Evolutionary conservation across 148 eudicot genomes (phyloP).

Genomic region (Heliosperma pusillum): DNA sequence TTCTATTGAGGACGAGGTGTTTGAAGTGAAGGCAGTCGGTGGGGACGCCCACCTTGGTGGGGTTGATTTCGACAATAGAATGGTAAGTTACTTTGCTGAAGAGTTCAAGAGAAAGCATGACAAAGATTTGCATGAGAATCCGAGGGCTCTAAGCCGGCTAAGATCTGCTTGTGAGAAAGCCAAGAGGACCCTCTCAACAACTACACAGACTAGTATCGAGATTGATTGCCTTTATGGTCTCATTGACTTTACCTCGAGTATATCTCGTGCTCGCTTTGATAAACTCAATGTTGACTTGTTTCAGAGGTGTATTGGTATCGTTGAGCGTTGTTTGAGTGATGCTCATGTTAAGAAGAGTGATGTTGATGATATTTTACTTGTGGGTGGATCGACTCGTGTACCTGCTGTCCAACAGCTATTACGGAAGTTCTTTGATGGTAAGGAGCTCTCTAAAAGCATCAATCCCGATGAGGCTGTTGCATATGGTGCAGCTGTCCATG

Average conservation of each 20-base stretch:
- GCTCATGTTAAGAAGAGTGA: constrained; percentile 1
- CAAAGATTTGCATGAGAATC: not conserved
- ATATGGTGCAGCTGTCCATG: constrained; percentile 22
- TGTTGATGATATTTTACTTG: constrained; percentile 26
- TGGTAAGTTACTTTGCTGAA: constrained; percentile 15
- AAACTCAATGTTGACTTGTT: constrained; percentile 7
- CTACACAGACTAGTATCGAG: not conserved
- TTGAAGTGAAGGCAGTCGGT: constrained; percentile 19
- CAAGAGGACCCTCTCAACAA: constrained; percentile 15
- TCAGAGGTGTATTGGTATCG: not conserved
- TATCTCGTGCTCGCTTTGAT: constrained; percentile 28
- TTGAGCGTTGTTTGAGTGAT: constrained; percentile 14
- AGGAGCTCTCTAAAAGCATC: constrained; percentile 13
- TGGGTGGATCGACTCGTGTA: constrained; percentile 32
- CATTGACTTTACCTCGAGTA: constrained; percentile 13
- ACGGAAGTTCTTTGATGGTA: constrained; percentile 9
- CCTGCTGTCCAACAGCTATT: constrained; percentile 25
- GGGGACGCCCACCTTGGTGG: constrained; percentile 27
- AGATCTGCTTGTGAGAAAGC: constrained; percentile 19
- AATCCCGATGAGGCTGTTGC: constrained; percentile 25
- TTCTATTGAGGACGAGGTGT: not conserved
- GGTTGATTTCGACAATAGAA: constrained; percentile 20
- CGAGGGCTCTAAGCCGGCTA: constrained; percentile 14
- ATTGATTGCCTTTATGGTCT: constrained; percentile 8
- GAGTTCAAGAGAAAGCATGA: constrained; percentile 13